These are phyloP conservation scores for Symbiodinium pilosum DNA, from an alignment of 73 alveolate genomes.

Conservation along the genomic window DNA sequence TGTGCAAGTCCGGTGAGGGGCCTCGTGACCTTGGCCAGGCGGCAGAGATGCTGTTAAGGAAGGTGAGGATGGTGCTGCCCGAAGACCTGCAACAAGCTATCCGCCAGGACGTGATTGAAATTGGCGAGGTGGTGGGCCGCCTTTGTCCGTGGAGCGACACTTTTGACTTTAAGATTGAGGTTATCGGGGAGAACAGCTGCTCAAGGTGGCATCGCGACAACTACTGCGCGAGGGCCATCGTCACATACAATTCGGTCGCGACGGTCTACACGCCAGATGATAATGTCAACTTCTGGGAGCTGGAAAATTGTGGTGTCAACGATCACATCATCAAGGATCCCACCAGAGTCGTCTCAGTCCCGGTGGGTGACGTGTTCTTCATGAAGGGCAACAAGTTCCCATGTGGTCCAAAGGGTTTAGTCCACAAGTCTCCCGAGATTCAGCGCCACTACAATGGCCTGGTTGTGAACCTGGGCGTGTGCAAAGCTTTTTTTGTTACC, in stretches of 20 bases:
- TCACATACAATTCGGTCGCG: conserved; percentile 34
- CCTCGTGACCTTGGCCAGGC: not conserved
- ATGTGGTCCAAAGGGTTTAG: conserved; percentile 18
- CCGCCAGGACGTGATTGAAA: not conserved
- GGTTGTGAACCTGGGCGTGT: no score
- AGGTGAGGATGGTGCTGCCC: not conserved
- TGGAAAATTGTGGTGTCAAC: conserved; percentile 43
- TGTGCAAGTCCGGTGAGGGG: not conserved
- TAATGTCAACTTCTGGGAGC: conserved; percentile 40
- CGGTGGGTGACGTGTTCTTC: conserved; percentile 52
- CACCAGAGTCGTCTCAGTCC: not conserved
- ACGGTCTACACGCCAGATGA: conserved; percentile 40
- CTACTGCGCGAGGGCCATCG: conserved; percentile 28
- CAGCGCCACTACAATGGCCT: conserved; percentile 10
- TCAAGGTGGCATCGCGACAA: conserved; percentile 73
- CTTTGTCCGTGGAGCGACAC: conserved; percentile 23
- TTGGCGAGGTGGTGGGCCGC: conserved; percentile 5
- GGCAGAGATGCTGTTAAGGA: not conserved
- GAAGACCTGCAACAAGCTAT: not conserved
- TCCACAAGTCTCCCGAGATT: conserved; percentile 74
- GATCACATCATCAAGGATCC: not conserved
- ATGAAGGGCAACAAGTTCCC: conserved; percentile 63
- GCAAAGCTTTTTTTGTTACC: no score
- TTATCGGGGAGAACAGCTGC: conserved; percentile 43
- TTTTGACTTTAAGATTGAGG: conserved; percentile 3